These are phyloP conservation scores for Penicillium daleae DNA, from an alignment of 495 filamentous ascomycete species.

Conservation along the genomic window DNA sequence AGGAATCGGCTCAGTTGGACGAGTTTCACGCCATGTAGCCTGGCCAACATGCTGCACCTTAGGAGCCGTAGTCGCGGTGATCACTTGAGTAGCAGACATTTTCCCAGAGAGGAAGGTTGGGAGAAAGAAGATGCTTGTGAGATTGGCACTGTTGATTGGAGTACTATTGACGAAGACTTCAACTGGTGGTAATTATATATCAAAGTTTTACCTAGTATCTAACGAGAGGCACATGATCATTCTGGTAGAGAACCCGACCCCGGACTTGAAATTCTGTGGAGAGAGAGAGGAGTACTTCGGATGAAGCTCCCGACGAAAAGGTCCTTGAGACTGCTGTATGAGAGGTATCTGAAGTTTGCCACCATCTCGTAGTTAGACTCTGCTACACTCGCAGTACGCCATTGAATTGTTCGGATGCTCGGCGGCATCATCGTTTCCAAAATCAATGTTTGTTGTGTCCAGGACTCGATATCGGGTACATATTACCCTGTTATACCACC, in stretches of 20 bases:
- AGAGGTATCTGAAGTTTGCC: not conserved
- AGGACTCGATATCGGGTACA: not conserved
- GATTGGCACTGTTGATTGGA: not conserved
- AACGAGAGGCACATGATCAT: not conserved
- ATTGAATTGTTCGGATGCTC: not conserved
- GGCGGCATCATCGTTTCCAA: not conserved
- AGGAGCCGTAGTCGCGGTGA: not conserved
- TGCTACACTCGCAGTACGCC: not conserved
- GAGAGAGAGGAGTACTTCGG: not conserved
- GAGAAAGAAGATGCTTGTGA: not conserved
- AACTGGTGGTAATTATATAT: not conserved
- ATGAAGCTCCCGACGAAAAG: not conserved
- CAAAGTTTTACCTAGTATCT: not conserved
- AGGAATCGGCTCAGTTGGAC: not conserved
- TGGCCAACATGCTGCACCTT: not conserved
- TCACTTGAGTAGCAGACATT: not conserved
- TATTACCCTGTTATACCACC: not conserved
- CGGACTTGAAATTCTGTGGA: not conserved
- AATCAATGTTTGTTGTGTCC: no score
- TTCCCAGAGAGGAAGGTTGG: not conserved
- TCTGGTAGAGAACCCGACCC: not conserved
- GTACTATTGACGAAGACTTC: not conserved
- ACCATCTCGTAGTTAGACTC: not conserved
- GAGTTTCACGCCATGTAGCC: not conserved
- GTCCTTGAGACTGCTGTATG: not conserved